Conservation (phyloP, 208 protist species). For the Jaenimonas drosophilae region DNA sequence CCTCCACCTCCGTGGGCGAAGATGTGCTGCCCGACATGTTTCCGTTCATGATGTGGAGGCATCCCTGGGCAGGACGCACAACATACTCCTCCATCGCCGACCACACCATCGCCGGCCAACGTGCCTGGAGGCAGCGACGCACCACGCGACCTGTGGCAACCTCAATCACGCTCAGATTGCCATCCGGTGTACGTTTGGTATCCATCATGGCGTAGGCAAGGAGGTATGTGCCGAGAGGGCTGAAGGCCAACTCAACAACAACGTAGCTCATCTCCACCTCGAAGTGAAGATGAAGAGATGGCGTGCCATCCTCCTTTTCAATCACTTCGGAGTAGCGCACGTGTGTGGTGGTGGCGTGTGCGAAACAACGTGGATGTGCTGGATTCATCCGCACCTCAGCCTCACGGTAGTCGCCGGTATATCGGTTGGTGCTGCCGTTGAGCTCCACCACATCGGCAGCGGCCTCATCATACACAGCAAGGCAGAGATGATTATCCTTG, state of each 20-base stretch:
- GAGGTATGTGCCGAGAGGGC: conserved; percentile 49
- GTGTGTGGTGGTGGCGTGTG: conserved; percentile 68
- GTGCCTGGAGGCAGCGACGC: conserved; percentile 60
- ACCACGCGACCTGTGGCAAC: conserved; percentile 33
- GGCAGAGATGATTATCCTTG: conserved; percentile 53
- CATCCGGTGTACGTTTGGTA: conserved; percentile 55
- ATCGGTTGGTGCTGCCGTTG: conserved; percentile 7
- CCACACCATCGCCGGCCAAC: conserved; percentile 78
- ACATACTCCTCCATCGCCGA: conserved; percentile 42
- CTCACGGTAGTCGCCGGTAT: conserved; percentile 72
- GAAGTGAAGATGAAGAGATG: conserved; percentile 27
- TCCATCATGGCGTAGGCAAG: conserved; percentile 79
- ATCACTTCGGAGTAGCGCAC: conserved; percentile 58
- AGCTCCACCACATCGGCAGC: conserved; percentile 24
- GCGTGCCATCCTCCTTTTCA: conserved; percentile 9
- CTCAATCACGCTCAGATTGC: conserved; percentile 67
- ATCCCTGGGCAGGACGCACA: conserved; percentile 60
- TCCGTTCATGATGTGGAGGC: conserved; percentile 61
- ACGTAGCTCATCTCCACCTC: conserved; percentile 51
- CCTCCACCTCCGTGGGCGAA: neutral
- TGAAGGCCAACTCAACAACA: conserved; percentile 55
- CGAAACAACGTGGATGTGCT: conserved; percentile 27
- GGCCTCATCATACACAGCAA: conserved; percentile 62
- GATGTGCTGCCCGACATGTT: conserved; percentile 10
- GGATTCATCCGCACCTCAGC: conserved; percentile 74